Evolutionary conservation across 495 filamentous ascomycete species (phyloP).

Genomic region (Aeminium ludgeri): DNA sequence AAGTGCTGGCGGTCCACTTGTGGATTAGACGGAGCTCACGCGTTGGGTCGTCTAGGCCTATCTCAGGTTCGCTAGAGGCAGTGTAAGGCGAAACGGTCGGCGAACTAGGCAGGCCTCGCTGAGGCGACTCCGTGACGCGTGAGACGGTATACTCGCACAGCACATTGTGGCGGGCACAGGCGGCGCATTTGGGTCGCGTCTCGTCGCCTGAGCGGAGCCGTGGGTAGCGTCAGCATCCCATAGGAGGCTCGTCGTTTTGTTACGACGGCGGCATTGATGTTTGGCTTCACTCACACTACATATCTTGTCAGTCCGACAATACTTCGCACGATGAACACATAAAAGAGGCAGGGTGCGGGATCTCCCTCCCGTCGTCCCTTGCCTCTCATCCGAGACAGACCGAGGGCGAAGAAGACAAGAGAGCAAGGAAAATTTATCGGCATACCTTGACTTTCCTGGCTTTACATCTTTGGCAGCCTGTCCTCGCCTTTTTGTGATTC

Average conservation of each 20-base stretch:
- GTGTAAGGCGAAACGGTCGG: background rate
- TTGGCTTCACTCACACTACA: no score
- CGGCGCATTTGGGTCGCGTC: background rate
- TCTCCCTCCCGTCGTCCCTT: no score
- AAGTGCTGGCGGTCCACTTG: constrained; percentile 6
- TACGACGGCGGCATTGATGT: no score
- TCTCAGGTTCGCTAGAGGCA: background rate
- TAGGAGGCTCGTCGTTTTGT: no score
- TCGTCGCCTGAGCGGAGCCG: no score
- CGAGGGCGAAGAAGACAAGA: no score
- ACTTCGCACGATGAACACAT: no score
- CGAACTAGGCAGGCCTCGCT: background rate
- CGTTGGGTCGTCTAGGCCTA: background rate
- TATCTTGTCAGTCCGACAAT: no score
- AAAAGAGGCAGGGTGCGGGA: no score
- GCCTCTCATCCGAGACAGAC: no score
- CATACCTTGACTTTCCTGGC: constrained; percentile 2
- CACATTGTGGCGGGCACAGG: constrained; percentile 3
- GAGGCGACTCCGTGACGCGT: background rate
- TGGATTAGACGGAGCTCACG: constrained; percentile 8
- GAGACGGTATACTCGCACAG: background rate
- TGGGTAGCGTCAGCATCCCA: no score
- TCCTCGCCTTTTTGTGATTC: constrained; percentile 1
- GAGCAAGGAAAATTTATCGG: no score
- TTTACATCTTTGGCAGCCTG: constrained; percentile 1